Conservation (phyloP, 2,329 filamentous ascomycete species). For the Geoglossum cookeanum region DNA sequence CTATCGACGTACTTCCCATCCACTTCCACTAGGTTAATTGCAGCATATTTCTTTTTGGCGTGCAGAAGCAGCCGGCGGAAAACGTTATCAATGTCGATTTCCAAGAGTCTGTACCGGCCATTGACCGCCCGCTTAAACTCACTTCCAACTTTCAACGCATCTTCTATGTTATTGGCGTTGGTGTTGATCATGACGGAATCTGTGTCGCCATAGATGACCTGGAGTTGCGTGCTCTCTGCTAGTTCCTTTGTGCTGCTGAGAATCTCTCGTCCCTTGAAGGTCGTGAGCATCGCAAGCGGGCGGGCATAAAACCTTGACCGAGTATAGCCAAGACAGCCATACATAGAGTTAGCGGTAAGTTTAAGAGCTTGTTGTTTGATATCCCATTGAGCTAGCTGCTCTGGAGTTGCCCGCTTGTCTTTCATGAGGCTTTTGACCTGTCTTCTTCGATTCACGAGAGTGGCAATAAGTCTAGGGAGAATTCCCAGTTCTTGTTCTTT, state of each 20-base stretch:
- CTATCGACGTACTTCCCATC: slow-evolving; percentile 85
- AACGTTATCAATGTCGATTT: slow-evolving; percentile 96
- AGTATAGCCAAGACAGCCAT: slow-evolving; percentile 91
- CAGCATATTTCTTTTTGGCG: slow-evolving; percentile 98
- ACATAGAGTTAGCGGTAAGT: slow-evolving; percentile 98
- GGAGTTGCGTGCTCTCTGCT: slow-evolving; percentile 73
- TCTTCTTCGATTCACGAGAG: slow-evolving; percentile 69
- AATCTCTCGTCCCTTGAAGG: slow-evolving; percentile 95
- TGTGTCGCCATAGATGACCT: slow-evolving; percentile 97
- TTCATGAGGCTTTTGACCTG: slow-evolving; percentile 98
- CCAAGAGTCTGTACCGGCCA: slow-evolving; percentile 74
- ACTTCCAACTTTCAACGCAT: slow-evolving; percentile 76
- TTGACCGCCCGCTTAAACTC: slow-evolving; percentile 95
- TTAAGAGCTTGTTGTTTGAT: slow-evolving; percentile 96
- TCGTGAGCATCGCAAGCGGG: slow-evolving; percentile 86
- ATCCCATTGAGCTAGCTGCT: slow-evolving; percentile 87
- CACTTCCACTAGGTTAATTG: slow-evolving; percentile 77
- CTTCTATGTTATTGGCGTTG: slow-evolving; percentile 81
- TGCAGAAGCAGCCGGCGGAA: slow-evolving; percentile 86
- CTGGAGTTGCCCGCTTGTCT: slow-evolving; percentile 63
- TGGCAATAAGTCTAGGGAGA: slow-evolving; percentile 76
- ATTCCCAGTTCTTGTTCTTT: slow-evolving; percentile 56
- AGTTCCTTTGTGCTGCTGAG: slow-evolving; percentile 87
- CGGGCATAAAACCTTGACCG: slow-evolving; percentile 95
- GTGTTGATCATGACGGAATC: slow-evolving; percentile 99